Evolutionary conservation across 192 early-diverging fungal genomes (phyloP), one percentile per base, ranked within the genome.

Genomic region (Oehlia diaphana): DNA sequence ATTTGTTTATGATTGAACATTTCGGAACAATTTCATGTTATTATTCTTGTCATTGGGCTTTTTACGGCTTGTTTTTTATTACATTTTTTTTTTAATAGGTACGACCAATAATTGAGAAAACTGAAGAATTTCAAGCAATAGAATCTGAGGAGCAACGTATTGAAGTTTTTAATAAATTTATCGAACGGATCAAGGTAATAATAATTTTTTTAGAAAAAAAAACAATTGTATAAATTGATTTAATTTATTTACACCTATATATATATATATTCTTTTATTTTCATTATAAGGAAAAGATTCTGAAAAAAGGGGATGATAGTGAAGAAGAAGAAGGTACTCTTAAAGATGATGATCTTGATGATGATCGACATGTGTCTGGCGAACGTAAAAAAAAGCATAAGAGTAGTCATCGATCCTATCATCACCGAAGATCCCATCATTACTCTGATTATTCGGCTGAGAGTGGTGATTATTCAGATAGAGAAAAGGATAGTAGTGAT

Each of bases 91-190:
- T 14, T 35, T 53, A 74, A 4, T 44, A 84, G 83, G 84, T 91
- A 28, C 31, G 75, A 35, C 78, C 86, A 37, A 33, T 77, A 14
- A 67, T 93, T 2, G 86, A 84, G 50, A 81, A 85, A 33, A 84
- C 85, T 8, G 82, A 87, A 3, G 95, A 95, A 78, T 96, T 88
- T 79, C 81, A 82, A 28, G 91, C 87, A 7, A 74, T 98, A 67
- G 92, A 90, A 9, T 86, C 87, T 7, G 95, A 95, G 67, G 74
- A 87, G 9, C 86, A 84, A 71, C 84, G 92, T 19, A 85, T 90
- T 47, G 89, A 91, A 82, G 89, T 91, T 10, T 98, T 96, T 84
- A 90, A 94, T 47, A 90, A 89, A 79, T 91, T 89, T 23, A 82
- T 95, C 26, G 86, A 87, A 65, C 81, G 93, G 12, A 77, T 92